These are phyloP conservation scores for Mycena citricolor DNA, from an alignment of 1,284 basidiomycete species.

Conservation along the genomic window DNA sequence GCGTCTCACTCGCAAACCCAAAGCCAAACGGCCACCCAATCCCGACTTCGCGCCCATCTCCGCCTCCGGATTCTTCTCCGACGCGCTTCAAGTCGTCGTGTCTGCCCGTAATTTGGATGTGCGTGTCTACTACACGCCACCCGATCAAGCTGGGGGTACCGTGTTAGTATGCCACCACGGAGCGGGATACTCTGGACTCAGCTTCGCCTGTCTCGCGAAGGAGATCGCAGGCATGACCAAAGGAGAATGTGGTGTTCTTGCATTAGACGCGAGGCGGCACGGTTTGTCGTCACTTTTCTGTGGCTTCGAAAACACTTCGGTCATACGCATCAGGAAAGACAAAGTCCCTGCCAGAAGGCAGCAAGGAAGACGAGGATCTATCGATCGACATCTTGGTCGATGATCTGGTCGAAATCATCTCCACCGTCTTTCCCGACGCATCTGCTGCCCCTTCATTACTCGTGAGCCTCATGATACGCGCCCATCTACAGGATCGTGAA, in stretches of 20 bases:
- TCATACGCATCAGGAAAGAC: conserved; percentile 66
- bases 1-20: conserved; percentile 18
- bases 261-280: conserved; percentile 86
- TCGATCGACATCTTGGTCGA: conserved; percentile 67
- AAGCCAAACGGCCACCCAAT: conserved; percentile 44
- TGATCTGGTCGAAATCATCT: conserved; percentile 72
- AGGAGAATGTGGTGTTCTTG: conserved; percentile 82
- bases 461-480: conserved; percentile 45
- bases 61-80: conserved; percentile 69
- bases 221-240: conserved; percentile 62
- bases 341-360: conserved; percentile 35
- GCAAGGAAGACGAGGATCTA: conserved; percentile 64
- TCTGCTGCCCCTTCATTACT: conserved; percentile 67
- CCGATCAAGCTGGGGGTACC: conserved; percentile 49
- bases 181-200: conserved; percentile 87
- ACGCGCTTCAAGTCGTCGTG: conserved; percentile 74
- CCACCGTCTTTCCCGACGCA: conserved; percentile 68
- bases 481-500: too few species aligned
- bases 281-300: conserved; percentile 47
- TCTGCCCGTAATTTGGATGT: conserved; percentile 61
- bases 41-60: conserved; percentile 71
- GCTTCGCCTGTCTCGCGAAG: conserved; percentile 86
- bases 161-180: conserved; percentile 94
- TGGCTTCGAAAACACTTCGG: conserved; percentile 3
- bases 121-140: conserved; percentile 76